Conservation (phyloP, 495 filamentous ascomycete species). For the Penicillium salamii region DNA sequence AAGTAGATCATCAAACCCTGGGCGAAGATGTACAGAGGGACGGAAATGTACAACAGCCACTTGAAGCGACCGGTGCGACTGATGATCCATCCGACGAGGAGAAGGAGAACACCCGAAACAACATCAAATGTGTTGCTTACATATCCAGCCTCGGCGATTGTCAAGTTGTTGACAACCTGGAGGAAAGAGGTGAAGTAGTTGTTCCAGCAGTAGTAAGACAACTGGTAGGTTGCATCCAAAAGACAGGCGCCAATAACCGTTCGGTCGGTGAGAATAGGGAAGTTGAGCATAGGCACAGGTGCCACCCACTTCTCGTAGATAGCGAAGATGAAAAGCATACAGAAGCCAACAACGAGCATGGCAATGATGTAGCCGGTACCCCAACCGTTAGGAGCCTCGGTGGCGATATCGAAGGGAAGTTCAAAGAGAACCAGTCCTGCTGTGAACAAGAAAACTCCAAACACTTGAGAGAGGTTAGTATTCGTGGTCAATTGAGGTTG, state of each 20-base stretch:
- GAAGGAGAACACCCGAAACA: conserved; percentile 31
- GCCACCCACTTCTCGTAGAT: conserved; percentile 51
- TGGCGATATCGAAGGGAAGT: conserved; percentile 47
- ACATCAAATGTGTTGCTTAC: conserved; percentile 45
- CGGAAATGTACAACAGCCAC: conserved; percentile 47
- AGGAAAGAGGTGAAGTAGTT: conserved; percentile 60
- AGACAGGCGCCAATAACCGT: conserved; percentile 55
- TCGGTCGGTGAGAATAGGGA: conserved; percentile 38
- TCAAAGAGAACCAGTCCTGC: conserved; percentile 56
- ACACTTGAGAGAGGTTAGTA: not conserved
- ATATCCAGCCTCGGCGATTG: conserved; percentile 48
- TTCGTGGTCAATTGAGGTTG: no score
- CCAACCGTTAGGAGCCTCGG: conserved; percentile 36
- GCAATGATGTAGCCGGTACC: conserved; percentile 42
- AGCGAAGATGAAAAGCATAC: conserved; percentile 48
- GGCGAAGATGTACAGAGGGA: conserved; percentile 52
- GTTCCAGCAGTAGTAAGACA: conserved; percentile 35
- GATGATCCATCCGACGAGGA: conserved; percentile 49
- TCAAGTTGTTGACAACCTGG: conserved; percentile 60
- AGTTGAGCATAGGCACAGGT: conserved; percentile 50
- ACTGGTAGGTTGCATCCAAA: conserved; percentile 49
- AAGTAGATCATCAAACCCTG: conserved; percentile 57
- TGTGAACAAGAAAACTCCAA: conserved; percentile 51
- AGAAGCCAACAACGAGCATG: conserved; percentile 50
- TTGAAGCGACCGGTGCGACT: conserved; percentile 49